Percentiles rank a stretch among this genome's conserved stretches.
Evolutionary conservation across 306 rosid species (phyloP).

Genomic region (Myrica gale): DNA sequence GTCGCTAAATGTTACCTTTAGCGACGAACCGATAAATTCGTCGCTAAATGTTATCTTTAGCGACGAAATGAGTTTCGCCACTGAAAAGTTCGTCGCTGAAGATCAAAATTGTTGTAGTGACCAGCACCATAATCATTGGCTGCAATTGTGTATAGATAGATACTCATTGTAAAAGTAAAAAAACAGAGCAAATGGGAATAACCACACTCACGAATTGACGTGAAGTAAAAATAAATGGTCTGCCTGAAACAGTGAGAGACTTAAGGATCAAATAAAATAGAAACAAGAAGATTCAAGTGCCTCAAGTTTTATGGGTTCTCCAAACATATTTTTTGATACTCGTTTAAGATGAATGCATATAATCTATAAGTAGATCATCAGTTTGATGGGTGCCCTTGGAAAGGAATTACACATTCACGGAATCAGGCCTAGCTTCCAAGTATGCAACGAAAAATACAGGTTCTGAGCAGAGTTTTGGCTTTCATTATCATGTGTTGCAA

Average conservation of each 20-base stretch:
- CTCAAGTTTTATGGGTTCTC: constrained; percentile 70
- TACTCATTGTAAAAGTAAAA: background rate
- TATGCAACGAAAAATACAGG: background rate
- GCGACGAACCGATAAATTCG: too few relatives aligned
- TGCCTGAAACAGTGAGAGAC: constrained; percentile 5
- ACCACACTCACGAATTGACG: background rate
- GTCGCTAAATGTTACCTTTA: too few relatives aligned
- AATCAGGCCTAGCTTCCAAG: too few relatives aligned
- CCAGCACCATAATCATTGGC: too few relatives aligned
- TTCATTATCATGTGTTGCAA: background rate
- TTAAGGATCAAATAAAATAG: constrained; percentile 19
- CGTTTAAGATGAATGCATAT: constrained; percentile 82
- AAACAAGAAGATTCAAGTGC: constrained; percentile 37
- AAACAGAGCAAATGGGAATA: background rate
- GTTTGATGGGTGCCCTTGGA: background rate
- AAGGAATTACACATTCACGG: too few relatives aligned
- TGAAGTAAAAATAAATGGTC: background rate
- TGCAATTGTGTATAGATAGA: too few relatives aligned
- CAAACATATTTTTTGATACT: constrained; percentile 53
- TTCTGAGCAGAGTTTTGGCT: background rate
- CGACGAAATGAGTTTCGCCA: too few relatives aligned
- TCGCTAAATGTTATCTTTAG: too few relatives aligned
- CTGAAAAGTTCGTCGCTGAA: too few relatives aligned
- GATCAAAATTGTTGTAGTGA: too few relatives aligned
- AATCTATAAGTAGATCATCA: constrained; percentile 54